Evolutionary conservation across 2,329 filamentous ascomycete species (phyloP), one percentile per base, ranked within the genome.

Genomic region (Talaromyces sp.): DNA sequence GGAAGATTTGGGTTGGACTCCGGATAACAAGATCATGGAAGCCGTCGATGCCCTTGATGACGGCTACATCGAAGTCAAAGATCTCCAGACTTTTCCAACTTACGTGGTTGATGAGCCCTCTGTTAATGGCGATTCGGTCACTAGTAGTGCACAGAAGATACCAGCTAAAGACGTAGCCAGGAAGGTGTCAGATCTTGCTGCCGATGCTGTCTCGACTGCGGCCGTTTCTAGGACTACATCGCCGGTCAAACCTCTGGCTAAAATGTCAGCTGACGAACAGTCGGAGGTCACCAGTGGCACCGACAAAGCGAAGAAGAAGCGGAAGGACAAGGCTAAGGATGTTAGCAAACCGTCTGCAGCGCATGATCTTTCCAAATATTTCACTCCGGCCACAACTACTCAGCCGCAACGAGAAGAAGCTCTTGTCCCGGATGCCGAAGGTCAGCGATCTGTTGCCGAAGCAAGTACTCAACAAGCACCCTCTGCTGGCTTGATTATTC

Each of bases 1-100:
- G 73, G 86, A 88, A 58, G 93, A 98, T 76, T 82, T 99, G 56
- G 95, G 96, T 33, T 98, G 93, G 93, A 89, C 88, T 69, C 86
- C 87, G 69, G 91, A 97, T 66, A 93, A 92, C 77, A 96, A 96
- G 80, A 90, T 96, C 60, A 81, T 96, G 42, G 81, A 88, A 60
- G 84, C 89, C 0, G 85, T 95, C 42, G 88, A 96, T 75, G 93
- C 91, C 2, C 82, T 91, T 50, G 82, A 88, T 60, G 83, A 86
- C 61, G 91, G 90, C 8, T 79, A 90, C 31, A 90, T 96, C 63
- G 86, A 86, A 44, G 88, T 96, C 58, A 83, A 86, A 37, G 88
- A 91, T 70, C 82, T 96, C 40, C 80, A 80, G 71, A 74, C 77
- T 73, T 70, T 82, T 79, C 61, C 83, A 73, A 71, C 67, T 18